Percentiles rank a stretch among this genome's conserved stretches.
These are phyloP conservation scores for Metarhizium robertsii DNA, from an alignment of 2,329 filamentous ascomycete genomes.

Conservation along the genomic window DNA sequence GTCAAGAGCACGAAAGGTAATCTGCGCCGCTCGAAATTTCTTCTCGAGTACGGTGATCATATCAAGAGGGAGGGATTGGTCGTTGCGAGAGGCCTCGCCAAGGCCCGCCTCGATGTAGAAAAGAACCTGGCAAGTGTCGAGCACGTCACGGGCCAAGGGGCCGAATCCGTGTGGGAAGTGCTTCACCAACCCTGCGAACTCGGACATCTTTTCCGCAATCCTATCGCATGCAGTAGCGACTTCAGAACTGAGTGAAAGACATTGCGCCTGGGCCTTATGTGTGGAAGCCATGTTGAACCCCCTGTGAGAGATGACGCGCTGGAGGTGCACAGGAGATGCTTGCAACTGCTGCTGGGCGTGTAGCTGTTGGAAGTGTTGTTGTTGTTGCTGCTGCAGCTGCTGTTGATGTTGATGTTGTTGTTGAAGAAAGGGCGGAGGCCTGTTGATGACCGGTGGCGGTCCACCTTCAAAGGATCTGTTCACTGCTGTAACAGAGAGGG, in stretches of 20 bases:
- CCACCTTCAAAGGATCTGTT: constrained; percentile 3
- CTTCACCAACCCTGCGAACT: constrained; percentile 50
- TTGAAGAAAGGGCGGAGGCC: not conserved
- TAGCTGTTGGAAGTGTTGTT: not conserved
- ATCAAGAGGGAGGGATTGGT: constrained; percentile 47
- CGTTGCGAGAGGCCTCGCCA: constrained; percentile 38
- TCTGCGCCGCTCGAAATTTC: constrained; percentile 51
- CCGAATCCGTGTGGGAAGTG: constrained; percentile 46
- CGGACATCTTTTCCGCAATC: constrained; percentile 55
- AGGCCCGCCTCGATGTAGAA: constrained; percentile 62
- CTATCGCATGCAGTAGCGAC: constrained; percentile 52
- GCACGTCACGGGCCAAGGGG: constrained; percentile 53
- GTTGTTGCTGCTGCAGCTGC: not conserved
- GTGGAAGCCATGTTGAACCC: constrained; percentile 7
- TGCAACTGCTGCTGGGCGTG: not conserved
- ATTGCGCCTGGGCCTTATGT: constrained; percentile 21
- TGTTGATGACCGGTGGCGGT: not conserved
- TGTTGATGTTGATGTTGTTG: not conserved
- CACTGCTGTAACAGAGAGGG: constrained; percentile 1
- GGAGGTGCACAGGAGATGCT: not conserved
- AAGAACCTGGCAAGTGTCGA: constrained; percentile 56
- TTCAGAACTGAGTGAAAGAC: constrained; percentile 40
- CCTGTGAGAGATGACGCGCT: not conserved
- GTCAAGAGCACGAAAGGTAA: constrained; percentile 54
- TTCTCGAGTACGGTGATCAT: constrained; percentile 54